Percentiles rank a stretch among this genome's conserved stretches.
Evolutionary conservation across 352 stramenopile genomes (phyloP).

Genomic region (Globisporangium spiculum): DNA sequence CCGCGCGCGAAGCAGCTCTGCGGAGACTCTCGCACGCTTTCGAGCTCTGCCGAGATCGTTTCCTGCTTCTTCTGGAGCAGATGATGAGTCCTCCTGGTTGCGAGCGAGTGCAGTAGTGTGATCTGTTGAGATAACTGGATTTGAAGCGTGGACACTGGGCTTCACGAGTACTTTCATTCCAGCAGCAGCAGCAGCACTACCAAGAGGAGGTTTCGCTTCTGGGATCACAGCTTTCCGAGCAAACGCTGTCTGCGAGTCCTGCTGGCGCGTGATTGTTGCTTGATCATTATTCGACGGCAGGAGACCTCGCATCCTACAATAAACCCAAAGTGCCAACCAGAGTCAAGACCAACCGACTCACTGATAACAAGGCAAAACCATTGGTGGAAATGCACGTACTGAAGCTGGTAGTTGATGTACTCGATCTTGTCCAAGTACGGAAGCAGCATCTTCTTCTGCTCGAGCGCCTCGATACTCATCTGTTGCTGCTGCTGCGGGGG

Average conservation of each 20-base stretch:
- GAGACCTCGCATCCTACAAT: slow-evolving; percentile 7
- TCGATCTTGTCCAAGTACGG: slow-evolving; percentile 86
- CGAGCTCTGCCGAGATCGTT: background rate
- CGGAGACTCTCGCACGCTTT: slow-evolving; percentile 17
- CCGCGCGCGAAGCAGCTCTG: slow-evolving; percentile 31
- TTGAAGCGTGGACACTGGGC: background rate
- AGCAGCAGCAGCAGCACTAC: background rate
- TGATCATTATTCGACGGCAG: background rate
- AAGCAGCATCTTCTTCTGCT: slow-evolving; percentile 81
- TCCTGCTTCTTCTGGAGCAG: background rate
- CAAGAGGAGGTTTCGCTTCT: background rate
- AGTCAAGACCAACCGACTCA: too few relatives aligned
- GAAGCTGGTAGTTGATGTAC: slow-evolving; percentile 83
- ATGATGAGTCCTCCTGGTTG: slow-evolving; percentile 13
- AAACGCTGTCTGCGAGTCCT: background rate
- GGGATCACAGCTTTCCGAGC: background rate
- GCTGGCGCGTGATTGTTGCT: background rate
- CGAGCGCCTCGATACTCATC: slow-evolving; percentile 57
- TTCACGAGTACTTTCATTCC: slow-evolving; percentile 3
- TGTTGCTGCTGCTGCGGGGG: slow-evolving; percentile 6
- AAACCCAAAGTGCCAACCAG: too few relatives aligned
- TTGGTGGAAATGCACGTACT: slow-evolving; percentile 23
- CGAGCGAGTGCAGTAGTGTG: background rate
- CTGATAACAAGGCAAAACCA: background rate
- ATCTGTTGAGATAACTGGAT: background rate